Base-by-base conservation (phyloP, 441 rosid species). In the Croton laevigatus region DNA sequence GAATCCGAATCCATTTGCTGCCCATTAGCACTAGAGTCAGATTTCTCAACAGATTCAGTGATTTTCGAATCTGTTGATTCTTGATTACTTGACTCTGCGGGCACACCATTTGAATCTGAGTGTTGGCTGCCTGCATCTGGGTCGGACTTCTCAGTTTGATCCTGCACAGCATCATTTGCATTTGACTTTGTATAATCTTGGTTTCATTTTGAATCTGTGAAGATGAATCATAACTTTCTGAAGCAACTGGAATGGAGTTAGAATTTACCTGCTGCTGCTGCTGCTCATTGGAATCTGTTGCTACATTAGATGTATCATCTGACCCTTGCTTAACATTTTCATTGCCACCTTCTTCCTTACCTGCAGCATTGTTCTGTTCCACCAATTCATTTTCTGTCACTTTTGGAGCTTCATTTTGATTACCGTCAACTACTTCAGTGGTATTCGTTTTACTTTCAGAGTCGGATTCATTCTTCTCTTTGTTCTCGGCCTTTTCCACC, bases 1-100 rank as follows among this genome's bases (percentile, higher is more conserved):
- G 73, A 80, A 46, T 73, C 79, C 74, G 81, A 68, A 77, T 77
- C 86, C 37, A 87, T 78, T 71, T 80, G 86, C 65, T 81, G 79
- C 65, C 76, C 79, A 52, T 73, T 69, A 49, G 81, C 77, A 76
- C 64, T 88, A 1, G 80, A 79, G 55, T 76, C 81, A 14, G 79
- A 73, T 73, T 79, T 82, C 82, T 82, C 89, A 49, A 49, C 53
- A 49, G 53, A 17, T 5, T 16, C 83, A 32, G 79, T 65, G 53
- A 77, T 82, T 38, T 73, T 60, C 11, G 79, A 70, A 66, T 71
- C 86, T 46, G 73, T 71, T 22, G 85, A 82, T 64, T 81, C 82
- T 75, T 71, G 80, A 68, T 78, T 71, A 38, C 59, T 66, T 55
- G 77, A 81, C 66, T 72, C 86, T 60, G 87, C 76, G 79, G 71